Base-by-base conservation (phyloP, 176 grass and related monocot species). In the Alopecurus myosuroides region DNA sequence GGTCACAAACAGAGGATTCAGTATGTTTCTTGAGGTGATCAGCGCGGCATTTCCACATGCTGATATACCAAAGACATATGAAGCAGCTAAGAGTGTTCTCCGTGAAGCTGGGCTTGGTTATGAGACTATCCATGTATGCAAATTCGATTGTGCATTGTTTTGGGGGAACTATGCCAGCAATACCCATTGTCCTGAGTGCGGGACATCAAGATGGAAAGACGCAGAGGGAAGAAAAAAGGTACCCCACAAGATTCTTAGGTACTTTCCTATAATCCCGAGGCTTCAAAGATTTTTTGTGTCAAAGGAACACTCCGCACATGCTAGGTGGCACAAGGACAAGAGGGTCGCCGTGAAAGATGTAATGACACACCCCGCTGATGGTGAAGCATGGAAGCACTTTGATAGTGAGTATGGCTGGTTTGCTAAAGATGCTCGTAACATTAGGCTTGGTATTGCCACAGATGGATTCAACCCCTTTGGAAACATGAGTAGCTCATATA, bases 391-490 rank as follows among this genome's bases (percentile, higher is more conserved):
- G 50, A 56, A 56, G 33, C 49, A 56, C 2, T 76, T 36, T 8
- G 74, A 56, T 11, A 15, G 11, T 2, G 6, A 56, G 31, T 36
- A 37, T 23, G 5, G 34, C 9, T 53, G 15, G 26, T 33, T 74
- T 74, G 25, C 71, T 11, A 4, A 33, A 20, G 44, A 74, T 74
- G 42, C 45, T 0, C 28, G 17, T 29, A 74, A 50, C 11, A 11
- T 74, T 20, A 31, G 28, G 25, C 45, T 74, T 49, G 52, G 37
- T 36, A 23, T 85, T 68, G 53, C 73, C 10, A 77, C 7, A 0
- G 56, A 85, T 77, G 42, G 82, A 9, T 77, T 85, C n/a, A 76
- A 85, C 5, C 57, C 33, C 14, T 77, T 68, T 85, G 26, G 55
- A 1, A 36, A 46, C 2, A 34, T 77, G 46, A 67, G 60, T 13